Conservation (phyloP, 2,329 filamentous ascomycete genomes). For the Aspergillus costaricaensis region DNA sequence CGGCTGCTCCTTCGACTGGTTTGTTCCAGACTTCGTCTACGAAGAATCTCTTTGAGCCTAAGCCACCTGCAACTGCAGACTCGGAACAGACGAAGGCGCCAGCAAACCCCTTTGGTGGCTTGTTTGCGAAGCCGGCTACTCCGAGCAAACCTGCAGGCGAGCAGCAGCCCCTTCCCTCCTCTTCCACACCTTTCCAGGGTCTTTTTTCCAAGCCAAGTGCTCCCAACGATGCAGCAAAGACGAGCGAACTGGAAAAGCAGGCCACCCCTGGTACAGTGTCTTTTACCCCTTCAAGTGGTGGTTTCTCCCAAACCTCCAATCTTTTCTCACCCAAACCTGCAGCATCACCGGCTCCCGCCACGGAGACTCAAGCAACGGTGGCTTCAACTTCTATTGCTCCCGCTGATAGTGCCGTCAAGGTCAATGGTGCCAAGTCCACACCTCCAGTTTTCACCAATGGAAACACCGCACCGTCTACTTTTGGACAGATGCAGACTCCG, state of each 20-base stretch:
- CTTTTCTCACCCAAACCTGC: constrained; percentile 14
- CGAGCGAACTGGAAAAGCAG: constrained; percentile 14
- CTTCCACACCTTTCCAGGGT: constrained; percentile 13
- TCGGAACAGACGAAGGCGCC: constrained; percentile 19
- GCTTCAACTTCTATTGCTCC: constrained; percentile 9
- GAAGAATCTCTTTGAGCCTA: constrained; percentile 27
- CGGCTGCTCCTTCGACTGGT: constrained; percentile 13
- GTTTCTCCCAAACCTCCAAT: constrained; percentile 5
- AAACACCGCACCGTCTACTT: constrained; percentile 2
- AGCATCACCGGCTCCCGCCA: constrained; percentile 14
- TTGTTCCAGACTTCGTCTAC: constrained; percentile 24
- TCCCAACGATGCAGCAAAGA: constrained; percentile 15
- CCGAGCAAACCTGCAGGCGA: constrained; percentile 17
- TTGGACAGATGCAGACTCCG: constrained; percentile 20
- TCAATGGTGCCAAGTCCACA: constrained; percentile 14
- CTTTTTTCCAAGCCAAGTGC: constrained; percentile 22
- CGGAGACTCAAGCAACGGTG: constrained; percentile 12
- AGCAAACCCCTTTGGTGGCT: constrained; percentile 25
- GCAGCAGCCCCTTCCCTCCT: constrained; percentile 18
- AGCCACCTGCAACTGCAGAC: constrained; percentile 18
- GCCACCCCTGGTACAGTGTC: constrained; percentile 18
- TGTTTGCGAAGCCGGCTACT: constrained; percentile 23
- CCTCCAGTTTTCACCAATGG: constrained; percentile 7
- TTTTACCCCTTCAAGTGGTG: constrained; percentile 13
- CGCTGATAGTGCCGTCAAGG: constrained; percentile 16